Base-by-base conservation (phyloP, 2,329 filamentous ascomycete genomes). In the Talaromyces marneffei region DNA sequence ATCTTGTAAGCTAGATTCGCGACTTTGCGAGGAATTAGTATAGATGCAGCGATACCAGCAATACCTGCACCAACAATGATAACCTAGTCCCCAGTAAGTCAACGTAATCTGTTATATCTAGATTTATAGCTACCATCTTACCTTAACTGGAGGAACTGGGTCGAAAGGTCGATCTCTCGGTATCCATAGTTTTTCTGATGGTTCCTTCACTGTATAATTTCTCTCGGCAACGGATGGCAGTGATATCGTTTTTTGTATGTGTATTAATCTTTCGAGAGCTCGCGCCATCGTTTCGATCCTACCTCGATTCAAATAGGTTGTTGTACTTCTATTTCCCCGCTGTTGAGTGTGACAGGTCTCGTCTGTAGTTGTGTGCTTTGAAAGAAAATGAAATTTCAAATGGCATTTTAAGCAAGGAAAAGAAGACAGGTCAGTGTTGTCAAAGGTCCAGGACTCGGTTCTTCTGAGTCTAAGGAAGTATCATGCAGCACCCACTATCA, bases 51-150 rank as follows among this genome's bases (percentile, higher is more conserved):
- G 25, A 64, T 40, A 39, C 60, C 59, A 20, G 39, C 37, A 5
- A 60, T 60, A 9, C 59, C 50, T n/a, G 58, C 61, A 18, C 62
- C 62, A 33, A 64, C 62, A 29, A 62, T 60, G 14, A 64, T 64
- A 14, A 44, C 33, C 62, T 64, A 23, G 4, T 25, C 18, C 39
- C 31, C 25, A 7, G 33, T 42, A 29, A 54, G 37, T 54, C 25
- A 42, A 40, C 18, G 31, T 14, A 18, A 8, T 46, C n/a, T 14
- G 5, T 37, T 20, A 4, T 1, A 48, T 2, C 4, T 35, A n/a
- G n/a, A 46, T 23, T 14, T 37, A n/a, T 27, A 46, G 14, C 18
- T 10, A 40, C 37, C 9, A 52, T 62, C 50, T 57, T 40, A 62
- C 62, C 56, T 62, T 64, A 20, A 62, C 62, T 42, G 62, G 56